Conservation (phyloP, 345 rosid genomes). For the Syzygium grande region DNA sequence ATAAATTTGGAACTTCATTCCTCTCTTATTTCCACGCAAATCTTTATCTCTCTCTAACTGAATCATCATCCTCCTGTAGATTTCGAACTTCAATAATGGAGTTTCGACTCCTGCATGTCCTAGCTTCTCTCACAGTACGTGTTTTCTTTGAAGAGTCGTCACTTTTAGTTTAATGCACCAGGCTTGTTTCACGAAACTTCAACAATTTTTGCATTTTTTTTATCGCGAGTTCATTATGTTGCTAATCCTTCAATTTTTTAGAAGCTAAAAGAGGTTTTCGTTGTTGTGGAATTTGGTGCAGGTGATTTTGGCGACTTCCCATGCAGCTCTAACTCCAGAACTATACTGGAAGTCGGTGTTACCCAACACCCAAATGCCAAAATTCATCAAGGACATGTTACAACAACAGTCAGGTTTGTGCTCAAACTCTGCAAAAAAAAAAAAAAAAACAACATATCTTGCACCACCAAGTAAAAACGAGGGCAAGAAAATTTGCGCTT, state of each 20-base stretch:
- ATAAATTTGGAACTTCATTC: not conserved
- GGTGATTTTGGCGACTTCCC: constrained; percentile 33
- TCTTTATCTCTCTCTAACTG: not conserved
- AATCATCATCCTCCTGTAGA: not conserved
- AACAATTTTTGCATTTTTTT: not conserved
- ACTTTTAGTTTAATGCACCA: not conserved
- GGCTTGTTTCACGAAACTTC: not conserved
- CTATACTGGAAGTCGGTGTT: constrained; percentile 45
- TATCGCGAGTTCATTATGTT: not conserved
- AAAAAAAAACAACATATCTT: not conserved
- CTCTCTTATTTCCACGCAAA: not conserved
- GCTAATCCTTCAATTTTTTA: not conserved
- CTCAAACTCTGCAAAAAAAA: constrained; percentile 5
- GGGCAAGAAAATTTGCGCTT: not conserved
- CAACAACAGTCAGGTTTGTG: constrained; percentile 11
- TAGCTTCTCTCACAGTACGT: constrained; percentile 17
- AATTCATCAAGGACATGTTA: constrained; percentile 35
- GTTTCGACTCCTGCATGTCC: constrained; percentile 11
- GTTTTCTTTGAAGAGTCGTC: not conserved
- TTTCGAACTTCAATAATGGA: constrained; percentile 11
- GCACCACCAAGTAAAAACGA: not conserved
- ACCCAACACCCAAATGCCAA: constrained; percentile 59
- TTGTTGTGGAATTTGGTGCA: constrained; percentile 5
- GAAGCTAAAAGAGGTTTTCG: not conserved
- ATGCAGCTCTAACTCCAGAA: constrained; percentile 42